Base-by-base conservation (phyloP, 2,329 filamentous ascomycete species). In the Myriosclerotinia curreyana region DNA sequence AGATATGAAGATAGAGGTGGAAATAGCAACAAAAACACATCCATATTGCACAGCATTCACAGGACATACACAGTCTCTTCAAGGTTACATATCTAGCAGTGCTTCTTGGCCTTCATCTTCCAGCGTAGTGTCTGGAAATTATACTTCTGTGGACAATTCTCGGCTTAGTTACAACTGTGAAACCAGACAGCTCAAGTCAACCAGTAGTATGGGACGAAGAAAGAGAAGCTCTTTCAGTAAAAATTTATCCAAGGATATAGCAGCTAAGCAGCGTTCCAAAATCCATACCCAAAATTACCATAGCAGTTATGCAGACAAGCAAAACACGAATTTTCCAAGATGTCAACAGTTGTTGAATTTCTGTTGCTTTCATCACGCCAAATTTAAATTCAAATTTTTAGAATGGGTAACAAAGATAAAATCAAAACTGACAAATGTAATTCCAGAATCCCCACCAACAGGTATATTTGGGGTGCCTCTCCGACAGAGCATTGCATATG, bases 401-500 rank as follows among this genome's bases (percentile, higher is more conserved):
- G 25, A 50, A 63, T 31, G 22, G 44, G 48, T 53, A 40, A 55
- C 53, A 62, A 49, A 53, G 46, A 55, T 62, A 28, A 40, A 60
- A 66, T 61, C 64, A 68, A 67, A 69, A 68, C 65, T 68, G 65
- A 69, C 49, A 65, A 46, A 46, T 42, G 28, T 59, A 60, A 40
- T 40, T 58, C 51, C 59, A 74, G 70, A 60, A 65, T 70, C 70
- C 59, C 69, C 68, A 64, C 79, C 83, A 5, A 86, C 86, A 66
- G 92, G 93, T 69, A 98, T 99, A 68, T 99, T 99, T 75, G 95
- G 95, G 61, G 88, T 99, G 42, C 92, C 95, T 48, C 83, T 99
- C 65, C 91, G 92, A 72, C 88, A 93, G 74, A 98, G 94, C 79
- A 98, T 99, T 76, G 90, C 90, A 66, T 98, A 99, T 76, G 95